These are phyloP conservation scores for Leishmania major DNA, from an alignment of 208 protist species.

Conservation along the genomic window DNA sequence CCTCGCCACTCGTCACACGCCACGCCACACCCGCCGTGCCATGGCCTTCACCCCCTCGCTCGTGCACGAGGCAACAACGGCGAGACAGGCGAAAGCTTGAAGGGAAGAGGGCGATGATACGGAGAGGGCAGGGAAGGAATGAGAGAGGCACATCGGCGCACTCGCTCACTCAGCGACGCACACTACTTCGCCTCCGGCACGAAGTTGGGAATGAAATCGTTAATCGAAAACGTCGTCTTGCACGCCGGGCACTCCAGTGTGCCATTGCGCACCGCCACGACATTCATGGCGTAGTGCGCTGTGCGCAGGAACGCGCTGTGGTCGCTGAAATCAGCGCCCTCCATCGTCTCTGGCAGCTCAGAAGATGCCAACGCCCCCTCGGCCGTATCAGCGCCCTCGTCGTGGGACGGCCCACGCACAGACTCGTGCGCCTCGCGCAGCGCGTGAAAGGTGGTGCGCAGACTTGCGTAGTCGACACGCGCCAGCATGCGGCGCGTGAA, in stretches of 20 bases:
- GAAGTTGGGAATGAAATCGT: constrained; percentile 91
- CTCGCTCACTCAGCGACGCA: background rate
- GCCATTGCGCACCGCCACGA: constrained; percentile 75
- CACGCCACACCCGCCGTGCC: background rate
- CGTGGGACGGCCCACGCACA: constrained; percentile 16
- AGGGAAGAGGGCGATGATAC: background rate
- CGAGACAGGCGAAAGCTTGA: background rate
- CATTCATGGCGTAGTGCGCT: constrained; percentile 75
- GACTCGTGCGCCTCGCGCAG: constrained; percentile 38
- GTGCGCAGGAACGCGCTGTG: constrained; percentile 50
- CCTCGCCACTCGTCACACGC: background rate
- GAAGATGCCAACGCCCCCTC: background rate
- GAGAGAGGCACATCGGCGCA: background rate
- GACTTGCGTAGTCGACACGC: constrained; percentile 77
- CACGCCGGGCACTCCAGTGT: constrained; percentile 70
- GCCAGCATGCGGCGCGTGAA: constrained; percentile 87
- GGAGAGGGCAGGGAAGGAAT: background rate
- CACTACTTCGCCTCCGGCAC: constrained; percentile 44
- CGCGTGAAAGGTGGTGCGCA: constrained; percentile 54
- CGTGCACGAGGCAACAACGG: background rate
- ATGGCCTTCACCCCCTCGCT: background rate
- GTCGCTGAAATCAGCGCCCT: constrained; percentile 62
- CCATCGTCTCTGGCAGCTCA: constrained; percentile 54
- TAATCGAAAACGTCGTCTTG: constrained; percentile 60
- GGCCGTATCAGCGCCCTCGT: background rate